These are phyloP conservation scores for Saksenaea oblongispora DNA, from an alignment of 371 early-diverging fungal species.

Conservation along the genomic window DNA sequence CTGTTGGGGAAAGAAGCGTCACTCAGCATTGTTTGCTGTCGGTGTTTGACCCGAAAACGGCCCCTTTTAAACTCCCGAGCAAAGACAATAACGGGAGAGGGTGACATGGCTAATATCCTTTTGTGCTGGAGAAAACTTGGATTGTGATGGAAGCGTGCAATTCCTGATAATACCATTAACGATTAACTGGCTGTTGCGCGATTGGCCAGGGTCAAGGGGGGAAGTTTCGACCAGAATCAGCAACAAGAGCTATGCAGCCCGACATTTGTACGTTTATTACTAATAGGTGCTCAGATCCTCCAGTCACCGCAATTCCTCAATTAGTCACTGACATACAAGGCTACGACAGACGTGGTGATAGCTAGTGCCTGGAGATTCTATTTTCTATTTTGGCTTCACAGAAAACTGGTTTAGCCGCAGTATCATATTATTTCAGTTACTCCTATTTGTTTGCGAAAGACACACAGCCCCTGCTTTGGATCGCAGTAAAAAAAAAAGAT, in stretches of 20 bases:
- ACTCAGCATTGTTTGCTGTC: background rate
- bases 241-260: too few relatives aligned
- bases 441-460: background rate
- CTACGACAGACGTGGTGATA: background rate
- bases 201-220: background rate
- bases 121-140: background rate
- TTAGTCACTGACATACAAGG: too few relatives aligned
- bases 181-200: background rate
- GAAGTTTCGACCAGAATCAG: background rate
- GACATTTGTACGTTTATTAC: too few relatives aligned
- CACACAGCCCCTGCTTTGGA: background rate
- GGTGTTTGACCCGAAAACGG: background rate
- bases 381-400: background rate
- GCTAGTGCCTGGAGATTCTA: background rate
- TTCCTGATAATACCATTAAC: background rate
- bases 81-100: background rate
- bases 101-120: background rate
- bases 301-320: too few relatives aligned
- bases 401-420: background rate
- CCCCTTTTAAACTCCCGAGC: background rate
- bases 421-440: background rate
- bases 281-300: too few relatives aligned
- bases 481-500: background rate
- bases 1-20: background rate
- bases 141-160: background rate